phyloP scores from a whole-genome alignment of 2,329 filamentous ascomycete genomes.

The Botryosphaeria dothidea region DNA sequence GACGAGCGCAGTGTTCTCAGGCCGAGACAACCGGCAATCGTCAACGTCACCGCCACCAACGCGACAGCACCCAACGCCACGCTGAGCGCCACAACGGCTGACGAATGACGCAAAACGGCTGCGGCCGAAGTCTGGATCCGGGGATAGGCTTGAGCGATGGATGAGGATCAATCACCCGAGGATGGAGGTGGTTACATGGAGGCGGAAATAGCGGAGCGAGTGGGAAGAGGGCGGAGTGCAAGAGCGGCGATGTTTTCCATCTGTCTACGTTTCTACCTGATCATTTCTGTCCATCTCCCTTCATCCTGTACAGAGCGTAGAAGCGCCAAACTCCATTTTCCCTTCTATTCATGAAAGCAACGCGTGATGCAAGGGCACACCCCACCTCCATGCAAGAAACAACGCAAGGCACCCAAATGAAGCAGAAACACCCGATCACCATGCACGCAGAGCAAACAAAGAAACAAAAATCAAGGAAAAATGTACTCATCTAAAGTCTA shows the following conservation, averaged over 20 bases:
- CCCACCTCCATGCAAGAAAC: neutral
- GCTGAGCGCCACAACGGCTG: neutral
- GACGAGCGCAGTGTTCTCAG: too few relatives aligned
- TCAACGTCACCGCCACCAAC: neutral
- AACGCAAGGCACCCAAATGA: neutral
- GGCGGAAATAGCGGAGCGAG: too few relatives aligned
- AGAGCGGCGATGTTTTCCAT: neutral
- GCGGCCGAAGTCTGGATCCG: neutral
- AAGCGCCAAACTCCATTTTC: too few relatives aligned
- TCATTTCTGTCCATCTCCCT: neutral
- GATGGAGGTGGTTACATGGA: too few relatives aligned
- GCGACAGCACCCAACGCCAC: neutral
- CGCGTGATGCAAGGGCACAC: too few relatives aligned
- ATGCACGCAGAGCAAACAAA: neutral
- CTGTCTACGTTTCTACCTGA: neutral
- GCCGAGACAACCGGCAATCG: too few relatives aligned
- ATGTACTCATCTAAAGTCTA: too few relatives aligned
- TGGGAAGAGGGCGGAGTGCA: neutral
- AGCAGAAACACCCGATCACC: neutral
- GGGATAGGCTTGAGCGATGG: neutral
- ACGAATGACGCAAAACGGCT: neutral
- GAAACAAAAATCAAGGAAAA: neutral
- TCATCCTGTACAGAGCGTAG: too few relatives aligned
- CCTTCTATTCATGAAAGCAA: too few relatives aligned
- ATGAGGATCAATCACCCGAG: too few relatives aligned